phyloP scores from a whole-genome alignment of 2,329 filamentous ascomycete species.

The Laburnicola sp. region DNA sequence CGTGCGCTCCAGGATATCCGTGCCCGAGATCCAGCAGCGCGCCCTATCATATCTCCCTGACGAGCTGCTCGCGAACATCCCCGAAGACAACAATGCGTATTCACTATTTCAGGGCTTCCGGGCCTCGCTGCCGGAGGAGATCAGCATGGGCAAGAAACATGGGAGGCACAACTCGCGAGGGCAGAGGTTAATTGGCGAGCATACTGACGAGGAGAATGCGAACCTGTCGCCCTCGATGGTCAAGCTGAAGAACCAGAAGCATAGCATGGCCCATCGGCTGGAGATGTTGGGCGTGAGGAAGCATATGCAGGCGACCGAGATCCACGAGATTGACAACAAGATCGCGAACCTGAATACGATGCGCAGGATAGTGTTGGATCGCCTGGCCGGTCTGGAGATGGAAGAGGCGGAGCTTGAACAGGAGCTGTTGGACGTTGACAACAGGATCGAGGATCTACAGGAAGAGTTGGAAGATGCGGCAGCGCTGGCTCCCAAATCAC shows the following conservation, averaged over 20 bases:
- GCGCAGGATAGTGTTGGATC: constrained; percentile 87
- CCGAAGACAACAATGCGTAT: constrained; percentile 81
- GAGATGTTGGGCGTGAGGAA: constrained; percentile 92
- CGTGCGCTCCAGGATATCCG: constrained; percentile 87
- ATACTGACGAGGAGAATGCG: constrained; percentile 57
- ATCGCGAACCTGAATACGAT: constrained; percentile 91
- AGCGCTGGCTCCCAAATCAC: constrained; percentile 49
- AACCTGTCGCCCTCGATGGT: constrained; percentile 68
- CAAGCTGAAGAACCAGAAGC: constrained; percentile 78
- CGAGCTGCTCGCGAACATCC: constrained; percentile 85
- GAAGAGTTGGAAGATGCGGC: constrained; percentile 60
- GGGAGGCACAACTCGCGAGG: constrained; percentile 71
- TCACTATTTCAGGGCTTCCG: constrained; percentile 97
- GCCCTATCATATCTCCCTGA: constrained; percentile 87
- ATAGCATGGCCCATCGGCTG: constrained; percentile 77
- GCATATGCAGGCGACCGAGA: constrained; percentile 96
- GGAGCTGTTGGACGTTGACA: constrained; percentile 68
- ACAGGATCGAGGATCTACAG: constrained; percentile 64
- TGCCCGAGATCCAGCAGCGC: constrained; percentile 89
- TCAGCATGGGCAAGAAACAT: constrained; percentile 61
- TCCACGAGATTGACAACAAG: constrained; percentile 95
- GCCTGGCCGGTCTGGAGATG: constrained; percentile 82
- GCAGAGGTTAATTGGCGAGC: constrained; percentile 69
- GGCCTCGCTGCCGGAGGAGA: constrained; percentile 77
- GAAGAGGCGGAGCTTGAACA: constrained; percentile 90